Evolutionary conservation across 2,329 filamentous ascomycete genomes (phyloP).

Genomic region (Sporothrix euskadiensis): DNA sequence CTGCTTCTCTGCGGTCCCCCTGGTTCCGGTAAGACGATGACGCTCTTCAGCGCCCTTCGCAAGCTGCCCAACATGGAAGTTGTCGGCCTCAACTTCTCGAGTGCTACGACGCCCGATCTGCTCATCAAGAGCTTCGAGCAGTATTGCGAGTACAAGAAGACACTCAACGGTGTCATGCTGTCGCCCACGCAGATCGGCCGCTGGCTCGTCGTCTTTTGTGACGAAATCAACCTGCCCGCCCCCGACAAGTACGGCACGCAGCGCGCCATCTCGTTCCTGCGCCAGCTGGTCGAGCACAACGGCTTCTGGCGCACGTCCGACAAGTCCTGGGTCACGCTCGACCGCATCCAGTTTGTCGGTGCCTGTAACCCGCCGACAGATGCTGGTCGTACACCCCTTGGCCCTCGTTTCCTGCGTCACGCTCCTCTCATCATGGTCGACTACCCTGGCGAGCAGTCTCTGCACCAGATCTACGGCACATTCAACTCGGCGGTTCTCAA

Average conservation of each 20-base stretch:
- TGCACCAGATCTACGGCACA: constrained; percentile 97
- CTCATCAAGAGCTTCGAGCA: constrained; percentile 99
- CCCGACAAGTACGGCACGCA: constrained; percentile 98
- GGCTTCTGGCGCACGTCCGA: constrained; percentile 98
- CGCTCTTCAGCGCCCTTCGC: constrained; percentile 91
- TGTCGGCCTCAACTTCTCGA: constrained; percentile 98
- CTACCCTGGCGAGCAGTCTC: constrained; percentile 91
- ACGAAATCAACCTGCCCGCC: constrained; percentile 98
- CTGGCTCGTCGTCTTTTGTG: constrained; percentile 98
- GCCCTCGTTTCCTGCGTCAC: constrained; percentile 89
- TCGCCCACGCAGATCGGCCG: constrained; percentile 95
- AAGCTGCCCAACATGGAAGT: constrained; percentile 99
- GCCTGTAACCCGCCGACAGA: constrained; percentile 98
- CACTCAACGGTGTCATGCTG: constrained; percentile 90
- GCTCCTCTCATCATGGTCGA: constrained; percentile 99
- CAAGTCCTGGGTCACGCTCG: constrained; percentile 95
- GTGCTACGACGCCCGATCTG: constrained; percentile 94
- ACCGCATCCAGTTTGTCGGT: constrained; percentile 97
- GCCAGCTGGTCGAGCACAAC: constrained; percentile 97
- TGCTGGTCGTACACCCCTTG: constrained; percentile 92
- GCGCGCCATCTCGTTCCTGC: constrained; percentile 92
- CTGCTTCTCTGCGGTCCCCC: constrained; percentile 94
- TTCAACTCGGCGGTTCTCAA: constrained; percentile 97
- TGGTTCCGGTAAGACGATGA: constrained; percentile 99
- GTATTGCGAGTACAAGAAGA: constrained; percentile 99